Base-by-base conservation (phyloP, 345 rosid genomes). In the Anacardium occidentale region DNA sequence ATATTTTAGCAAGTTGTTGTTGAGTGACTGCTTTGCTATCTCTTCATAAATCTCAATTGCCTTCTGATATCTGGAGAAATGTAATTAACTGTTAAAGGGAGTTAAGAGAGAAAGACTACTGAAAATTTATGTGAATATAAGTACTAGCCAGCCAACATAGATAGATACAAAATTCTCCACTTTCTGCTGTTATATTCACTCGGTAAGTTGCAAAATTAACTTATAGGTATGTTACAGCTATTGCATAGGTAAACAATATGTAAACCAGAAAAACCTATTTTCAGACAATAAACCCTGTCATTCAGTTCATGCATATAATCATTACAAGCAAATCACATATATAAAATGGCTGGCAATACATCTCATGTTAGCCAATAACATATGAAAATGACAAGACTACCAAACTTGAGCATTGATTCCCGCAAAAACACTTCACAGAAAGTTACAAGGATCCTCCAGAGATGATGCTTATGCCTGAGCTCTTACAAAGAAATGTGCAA, bases 11-110 rank as follows among this genome's bases (percentile, higher is more conserved):
- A 95, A 82, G 88, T 91, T 89, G 66, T 82, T 91, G 61, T 76
- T 82, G 69, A 90, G 91, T 13, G 97, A 92, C 2, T 92, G 90
- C 12, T 70, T 77, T 11, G 89, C 99, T 75, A 95, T 83, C 17
- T 86, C 98, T 86, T 95, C 99, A 75, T 85, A 95, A 77, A 95
- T 92, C 79, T 87, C 92, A 80, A 92, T 83, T 48, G 99, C 85
- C 78, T 89, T 92, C 64, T 81, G 93, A 82, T 95, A 95, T 62
- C 99, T 95, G 80, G 59, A 83, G 58, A 78, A 69, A 81, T 42
- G 77, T 40, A 57, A 24, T 22, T 40, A 45, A 6, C 6, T 2
- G 22, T 12, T 45, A 24, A 3, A 47, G 21, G 21, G 56, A 15
- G 15, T 3, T 24, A 15, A 25, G 17, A 8, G 42, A 48, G 18